phyloP scores from a whole-genome alignment of 2,329 filamentous ascomycete genomes.

The Thielaviopsis euricoi region DNA sequence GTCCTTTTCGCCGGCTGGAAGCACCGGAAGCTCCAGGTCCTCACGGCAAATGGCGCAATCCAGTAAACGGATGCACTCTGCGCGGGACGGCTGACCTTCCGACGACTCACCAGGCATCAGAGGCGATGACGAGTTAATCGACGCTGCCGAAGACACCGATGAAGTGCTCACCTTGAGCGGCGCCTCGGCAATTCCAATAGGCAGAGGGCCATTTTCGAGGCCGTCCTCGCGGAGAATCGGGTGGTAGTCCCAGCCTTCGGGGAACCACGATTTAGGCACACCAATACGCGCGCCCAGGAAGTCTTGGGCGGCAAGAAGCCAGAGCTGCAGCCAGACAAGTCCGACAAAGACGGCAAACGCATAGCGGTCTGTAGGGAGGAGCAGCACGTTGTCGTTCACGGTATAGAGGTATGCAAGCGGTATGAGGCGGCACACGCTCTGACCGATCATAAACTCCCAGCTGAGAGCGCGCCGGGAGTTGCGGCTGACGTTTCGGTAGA shows the following conservation, averaged over 20 bases:
- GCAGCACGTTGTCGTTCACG: constrained; percentile 54
- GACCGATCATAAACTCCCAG: constrained; percentile 79
- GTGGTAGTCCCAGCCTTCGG: constrained; percentile 88
- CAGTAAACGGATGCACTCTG: constrained; percentile 33
- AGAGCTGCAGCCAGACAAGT: constrained; percentile 81
- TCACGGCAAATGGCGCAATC: constrained; percentile 96
- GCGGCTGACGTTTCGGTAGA: constrained; percentile 73
- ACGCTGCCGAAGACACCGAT: not conserved
- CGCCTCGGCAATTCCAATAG: constrained; percentile 45
- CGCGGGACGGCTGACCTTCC: constrained; percentile 20
- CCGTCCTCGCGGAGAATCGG: constrained; percentile 72
- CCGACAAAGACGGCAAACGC: constrained; percentile 45
- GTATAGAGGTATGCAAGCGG: constrained; percentile 81
- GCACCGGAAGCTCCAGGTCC: constrained; percentile 72
- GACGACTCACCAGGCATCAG: constrained; percentile 19
- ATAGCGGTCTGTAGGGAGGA: constrained; percentile 57
- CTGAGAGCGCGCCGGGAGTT: constrained; percentile 84
- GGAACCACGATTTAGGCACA: constrained; percentile 49
- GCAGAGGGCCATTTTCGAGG: constrained; percentile 61
- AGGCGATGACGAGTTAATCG: constrained; percentile 20
- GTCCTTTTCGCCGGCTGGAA: constrained; percentile 32
- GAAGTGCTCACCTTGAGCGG: not conserved
- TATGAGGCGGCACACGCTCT: constrained; percentile 59
- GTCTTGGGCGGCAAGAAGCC: constrained; percentile 64
- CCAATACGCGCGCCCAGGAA: constrained; percentile 80